A percentile compares a stretch with the other conserved stretches of the same genome.
phyloP scores from a whole-genome alignment of 2,329 filamentous ascomycete species.

The Hymenoscyphus repandus region DNA sequence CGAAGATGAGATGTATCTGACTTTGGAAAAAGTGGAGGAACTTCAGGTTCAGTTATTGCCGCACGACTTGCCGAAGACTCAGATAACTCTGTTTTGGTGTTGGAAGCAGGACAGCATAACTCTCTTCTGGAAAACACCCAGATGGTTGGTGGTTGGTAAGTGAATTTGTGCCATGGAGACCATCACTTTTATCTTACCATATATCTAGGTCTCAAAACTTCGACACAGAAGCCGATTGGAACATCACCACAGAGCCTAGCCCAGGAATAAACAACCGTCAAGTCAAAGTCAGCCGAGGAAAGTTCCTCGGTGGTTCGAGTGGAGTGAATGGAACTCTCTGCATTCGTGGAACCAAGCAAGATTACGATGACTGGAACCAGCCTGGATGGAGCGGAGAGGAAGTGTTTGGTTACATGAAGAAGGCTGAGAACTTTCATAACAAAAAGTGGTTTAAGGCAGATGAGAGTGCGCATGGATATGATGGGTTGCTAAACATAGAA shows the following conservation, averaged over 20 bases:
- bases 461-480: constrained; percentile 42
- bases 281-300: constrained; percentile 44
- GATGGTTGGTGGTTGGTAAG: constrained; percentile 43
- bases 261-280: constrained; percentile 37
- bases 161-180: background rate
- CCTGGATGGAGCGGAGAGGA: constrained; percentile 53
- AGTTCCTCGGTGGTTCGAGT: constrained; percentile 44
- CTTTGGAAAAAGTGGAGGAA: constrained; percentile 36
- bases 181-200: background rate
- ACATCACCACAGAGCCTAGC: constrained; percentile 39
- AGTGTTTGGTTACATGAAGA: constrained; percentile 51
- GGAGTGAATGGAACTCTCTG: constrained; percentile 46
- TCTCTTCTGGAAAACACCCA: constrained; percentile 43
- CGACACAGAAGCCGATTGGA: constrained; percentile 47
- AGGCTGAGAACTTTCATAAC: constrained; percentile 53
- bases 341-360: constrained; percentile 43
- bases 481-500: constrained; percentile 49
- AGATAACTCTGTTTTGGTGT: constrained; percentile 41
- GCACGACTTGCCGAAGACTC: constrained; percentile 48
- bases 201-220: constrained; percentile 39
- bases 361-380: constrained; percentile 50
- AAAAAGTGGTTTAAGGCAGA: constrained; percentile 53
- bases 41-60: constrained; percentile 44
- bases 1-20: background rate
- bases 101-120: constrained; percentile 44